These are phyloP conservation scores for Hyaloscypha hepaticicola DNA, from an alignment of 495 filamentous ascomycete genomes.

Conservation along the genomic window DNA sequence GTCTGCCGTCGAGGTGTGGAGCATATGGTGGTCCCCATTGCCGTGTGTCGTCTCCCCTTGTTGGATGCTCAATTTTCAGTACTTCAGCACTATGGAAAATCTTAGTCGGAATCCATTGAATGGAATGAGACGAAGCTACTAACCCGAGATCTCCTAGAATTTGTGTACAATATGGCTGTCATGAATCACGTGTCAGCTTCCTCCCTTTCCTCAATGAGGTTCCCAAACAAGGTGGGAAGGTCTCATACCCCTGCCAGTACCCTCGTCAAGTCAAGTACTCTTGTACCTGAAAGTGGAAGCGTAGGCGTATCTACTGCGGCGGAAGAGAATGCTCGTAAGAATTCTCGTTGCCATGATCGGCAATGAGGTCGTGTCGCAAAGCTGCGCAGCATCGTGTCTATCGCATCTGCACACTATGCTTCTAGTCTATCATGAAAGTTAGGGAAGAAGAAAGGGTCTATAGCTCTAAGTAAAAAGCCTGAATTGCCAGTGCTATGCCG, in stretches of 20 bases:
- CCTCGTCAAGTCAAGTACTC: constrained; percentile 90
- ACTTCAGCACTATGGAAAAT: constrained; percentile 72
- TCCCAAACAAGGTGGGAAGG: not conserved
- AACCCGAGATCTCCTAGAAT: constrained; percentile 97
- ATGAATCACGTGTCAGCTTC: constrained; percentile 13
- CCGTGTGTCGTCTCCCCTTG: constrained; percentile 87
- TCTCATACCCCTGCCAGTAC: constrained; percentile 86
- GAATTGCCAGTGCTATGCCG: not conserved
- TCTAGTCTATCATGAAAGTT: not conserved
- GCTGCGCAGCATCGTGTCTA: constrained; percentile 6
- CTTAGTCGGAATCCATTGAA: not conserved
- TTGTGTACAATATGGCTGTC: constrained; percentile 93
- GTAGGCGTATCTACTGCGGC: not conserved
- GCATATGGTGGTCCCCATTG: constrained; percentile 98
- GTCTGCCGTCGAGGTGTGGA: constrained; percentile 57
- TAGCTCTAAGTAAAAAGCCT: not conserved
- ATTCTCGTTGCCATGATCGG: not conserved
- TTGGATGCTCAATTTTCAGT: constrained; percentile 95
- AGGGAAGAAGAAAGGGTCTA: not conserved
- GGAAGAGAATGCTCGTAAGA: not conserved
- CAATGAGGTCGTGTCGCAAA: not conserved
- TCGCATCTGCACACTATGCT: not conserved
- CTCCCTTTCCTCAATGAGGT: not conserved
- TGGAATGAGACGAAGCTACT: constrained; percentile 25
- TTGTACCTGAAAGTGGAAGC: constrained; percentile 12